These are phyloP conservation scores for Aspergillus oerlinghausenensis DNA, from an alignment of 2,329 filamentous ascomycete species.

Conservation along the genomic window DNA sequence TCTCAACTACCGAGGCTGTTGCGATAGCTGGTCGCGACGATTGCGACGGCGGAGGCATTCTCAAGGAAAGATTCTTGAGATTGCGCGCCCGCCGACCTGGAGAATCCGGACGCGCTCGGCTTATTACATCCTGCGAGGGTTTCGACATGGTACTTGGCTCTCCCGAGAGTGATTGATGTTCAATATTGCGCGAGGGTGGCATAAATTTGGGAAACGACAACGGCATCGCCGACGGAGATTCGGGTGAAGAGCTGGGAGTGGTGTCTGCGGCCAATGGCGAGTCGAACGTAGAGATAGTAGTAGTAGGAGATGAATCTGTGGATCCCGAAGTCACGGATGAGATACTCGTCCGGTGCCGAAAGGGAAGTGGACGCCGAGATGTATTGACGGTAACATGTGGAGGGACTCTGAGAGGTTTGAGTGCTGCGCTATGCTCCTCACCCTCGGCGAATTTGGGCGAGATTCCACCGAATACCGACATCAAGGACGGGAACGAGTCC, in stretches of 20 bases:
- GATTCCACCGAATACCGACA: constrained; percentile 49
- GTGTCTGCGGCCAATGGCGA: constrained; percentile 85
- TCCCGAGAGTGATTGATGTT: constrained; percentile 21
- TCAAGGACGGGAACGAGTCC: constrained; percentile 49
- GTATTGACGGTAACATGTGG: constrained; percentile 25
- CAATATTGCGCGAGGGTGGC: constrained; percentile 23
- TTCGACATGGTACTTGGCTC: constrained; percentile 25
- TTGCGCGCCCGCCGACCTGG: constrained; percentile 49
- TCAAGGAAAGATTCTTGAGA: constrained; percentile 60
- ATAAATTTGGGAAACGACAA: constrained; percentile 42
- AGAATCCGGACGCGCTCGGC: constrained; percentile 38
- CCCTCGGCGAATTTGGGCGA: constrained; percentile 21
- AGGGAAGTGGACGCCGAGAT: constrained; percentile 23
- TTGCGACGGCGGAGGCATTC: constrained; percentile 48
- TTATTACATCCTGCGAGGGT: constrained; percentile 18
- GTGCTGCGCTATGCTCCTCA: constrained; percentile 22
- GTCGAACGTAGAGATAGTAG: constrained; percentile 86
- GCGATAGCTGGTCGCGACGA: constrained; percentile 44
- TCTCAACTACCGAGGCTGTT: constrained; percentile 47
- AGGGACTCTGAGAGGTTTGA: constrained; percentile 24
- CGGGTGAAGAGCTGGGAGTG: constrained; percentile 86
- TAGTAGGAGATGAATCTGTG: constrained; percentile 90
- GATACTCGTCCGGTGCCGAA: constrained; percentile 41
- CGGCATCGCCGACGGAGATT: constrained; percentile 75
- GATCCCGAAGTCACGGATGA: constrained; percentile 63